phyloP scores from a whole-genome alignment of 768 basidiomycete genomes.

The Tulasnella sp. region DNA sequence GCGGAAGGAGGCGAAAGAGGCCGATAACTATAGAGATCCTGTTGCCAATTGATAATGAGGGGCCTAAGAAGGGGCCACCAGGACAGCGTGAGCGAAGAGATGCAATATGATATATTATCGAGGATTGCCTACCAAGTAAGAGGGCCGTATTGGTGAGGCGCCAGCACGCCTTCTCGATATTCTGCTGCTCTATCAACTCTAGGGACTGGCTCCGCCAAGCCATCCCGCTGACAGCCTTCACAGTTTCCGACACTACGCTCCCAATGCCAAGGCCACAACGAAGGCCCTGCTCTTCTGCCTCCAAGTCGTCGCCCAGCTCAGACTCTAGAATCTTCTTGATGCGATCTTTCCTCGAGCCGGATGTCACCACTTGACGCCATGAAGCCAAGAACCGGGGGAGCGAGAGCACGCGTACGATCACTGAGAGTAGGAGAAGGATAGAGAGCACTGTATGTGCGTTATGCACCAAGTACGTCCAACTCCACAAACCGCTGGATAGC shows the following conservation, averaged over 20 bases:
- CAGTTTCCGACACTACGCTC: background rate
- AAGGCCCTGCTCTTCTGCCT: background rate
- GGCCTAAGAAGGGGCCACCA: too few species aligned
- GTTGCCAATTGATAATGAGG: too few species aligned
- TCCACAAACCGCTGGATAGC: background rate
- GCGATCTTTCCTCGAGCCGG: background rate
- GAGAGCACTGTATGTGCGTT: background rate
- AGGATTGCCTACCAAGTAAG: too few species aligned
- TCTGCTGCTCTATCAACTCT: too few species aligned
- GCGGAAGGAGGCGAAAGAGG: too few species aligned
- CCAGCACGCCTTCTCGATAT: too few species aligned
- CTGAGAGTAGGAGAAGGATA: background rate
- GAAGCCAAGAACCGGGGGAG: background rate
- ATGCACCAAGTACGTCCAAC: background rate
- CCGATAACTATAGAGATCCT: too few species aligned
- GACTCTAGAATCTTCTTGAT: background rate
- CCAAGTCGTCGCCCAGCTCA: background rate
- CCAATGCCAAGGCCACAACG: background rate
- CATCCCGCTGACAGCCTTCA: background rate
- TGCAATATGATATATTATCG: too few species aligned
- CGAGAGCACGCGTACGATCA: background rate
- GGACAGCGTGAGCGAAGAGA: too few species aligned
- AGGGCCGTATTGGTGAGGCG: too few species aligned
- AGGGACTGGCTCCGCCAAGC: too few species aligned
- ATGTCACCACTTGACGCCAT: background rate